phyloP scores from a whole-genome alignment of 2,329 filamentous ascomycete species.

The Tolypocladium sp. region DNA sequence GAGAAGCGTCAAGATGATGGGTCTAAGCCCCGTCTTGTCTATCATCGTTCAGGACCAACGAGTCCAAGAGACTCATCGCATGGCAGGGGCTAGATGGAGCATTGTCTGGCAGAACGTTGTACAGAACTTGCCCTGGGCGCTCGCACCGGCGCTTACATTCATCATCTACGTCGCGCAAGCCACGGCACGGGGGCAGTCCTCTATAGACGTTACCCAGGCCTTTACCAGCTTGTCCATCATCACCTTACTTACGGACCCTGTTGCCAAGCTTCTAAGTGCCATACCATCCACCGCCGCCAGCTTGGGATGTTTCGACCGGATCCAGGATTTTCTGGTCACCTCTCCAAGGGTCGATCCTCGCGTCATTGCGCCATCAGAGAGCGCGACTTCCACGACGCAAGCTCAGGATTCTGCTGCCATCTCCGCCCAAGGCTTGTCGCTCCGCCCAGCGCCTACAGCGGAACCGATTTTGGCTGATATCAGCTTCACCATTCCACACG shows the following conservation, averaged over 20 bases:
- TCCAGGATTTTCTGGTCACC: conserved; percentile 8
- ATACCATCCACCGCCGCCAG: conserved; percentile 7
- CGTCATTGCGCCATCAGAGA: background rate
- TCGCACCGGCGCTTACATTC: conserved; percentile 5
- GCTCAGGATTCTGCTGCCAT: background rate
- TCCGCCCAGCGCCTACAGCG: background rate
- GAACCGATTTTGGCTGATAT: conserved; percentile 1
- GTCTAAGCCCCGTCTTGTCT: conserved; percentile 21
- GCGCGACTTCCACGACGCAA: background rate
- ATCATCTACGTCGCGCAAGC: conserved; percentile 6
- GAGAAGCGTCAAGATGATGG: conserved; percentile 31
- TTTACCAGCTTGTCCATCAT: conserved; percentile 14
- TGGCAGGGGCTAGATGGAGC: conserved; percentile 5
- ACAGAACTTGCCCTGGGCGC: conserved; percentile 9
- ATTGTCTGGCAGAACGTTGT: conserved; percentile 10
- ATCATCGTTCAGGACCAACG: conserved; percentile 22
- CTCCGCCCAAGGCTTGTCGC: background rate
- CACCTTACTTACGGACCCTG: conserved; percentile 9
- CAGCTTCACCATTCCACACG: conserved; percentile 1
- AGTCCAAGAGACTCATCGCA: conserved; percentile 14
- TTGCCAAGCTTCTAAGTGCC: conserved; percentile 7
- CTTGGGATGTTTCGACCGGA: conserved; percentile 9
- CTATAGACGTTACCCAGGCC: conserved; percentile 4
- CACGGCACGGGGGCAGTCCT: background rate
- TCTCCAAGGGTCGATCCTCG: conserved; percentile 1